Evolutionary conservation across 192 early-diverging fungal species (phyloP), one percentile per base, ranked within the genome.

Genomic region (Coemansia sp.): DNA sequence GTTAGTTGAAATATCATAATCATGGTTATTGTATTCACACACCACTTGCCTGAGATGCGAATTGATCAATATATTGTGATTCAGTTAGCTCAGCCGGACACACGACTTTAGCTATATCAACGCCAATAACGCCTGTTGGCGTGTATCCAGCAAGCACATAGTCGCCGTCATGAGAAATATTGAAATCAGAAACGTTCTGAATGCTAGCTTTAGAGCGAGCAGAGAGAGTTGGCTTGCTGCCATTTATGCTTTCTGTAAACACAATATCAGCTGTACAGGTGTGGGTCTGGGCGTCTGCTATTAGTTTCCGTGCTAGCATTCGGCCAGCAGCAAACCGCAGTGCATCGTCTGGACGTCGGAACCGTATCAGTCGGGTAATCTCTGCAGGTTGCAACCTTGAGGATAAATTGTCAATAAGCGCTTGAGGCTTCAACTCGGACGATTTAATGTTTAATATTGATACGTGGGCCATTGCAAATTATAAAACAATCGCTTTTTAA

Each of bases 81-180:
- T 35, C 60, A 5, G 55, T 26, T 66, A 72, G 68, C 12, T 39
- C 48, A 3, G 12, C 16, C 1, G 75, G 75, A 18, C 66, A 69
- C 18, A 50, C 16, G 0, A 69, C 52, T 11, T 51, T 65, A 4
- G 76, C 71, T 9, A 79, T 61, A 37, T 79, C 76, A 11, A 79
- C 61, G 0, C 76, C 76, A 27, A 79, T 49, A 3, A 64, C 13
- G 1, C 67, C 76, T 2, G 22, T 7, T 7, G 38, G 37, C 0
- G 62, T 32, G 10, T 64, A 54, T 13, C 70, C 67, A 3, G 67
- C 76, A 8, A 79, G 3, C 2, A 79, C 67, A 67, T 70, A 79
- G 18, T 56, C 48, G 3, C 70, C 76, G 47, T 78, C 76, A 41
- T 78, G 76, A 4, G 76, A 73, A 22, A 78, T 78, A 57, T 78